Conservation (phyloP, 352 stramenopile species). For the Phytophthora sp. region DNA sequence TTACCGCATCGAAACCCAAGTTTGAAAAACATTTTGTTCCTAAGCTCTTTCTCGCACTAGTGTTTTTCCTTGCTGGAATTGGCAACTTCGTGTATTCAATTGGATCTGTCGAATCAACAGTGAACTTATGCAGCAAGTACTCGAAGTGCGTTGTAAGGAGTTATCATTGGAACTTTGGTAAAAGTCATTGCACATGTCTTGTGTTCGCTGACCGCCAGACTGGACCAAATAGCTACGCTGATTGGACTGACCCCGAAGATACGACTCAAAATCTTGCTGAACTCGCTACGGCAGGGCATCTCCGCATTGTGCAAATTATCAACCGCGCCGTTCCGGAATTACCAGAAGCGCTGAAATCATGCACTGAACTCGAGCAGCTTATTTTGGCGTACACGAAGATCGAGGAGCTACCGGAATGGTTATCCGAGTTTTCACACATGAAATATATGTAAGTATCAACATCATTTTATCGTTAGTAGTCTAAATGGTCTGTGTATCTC, state of each 20-base stretch:
- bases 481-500: background rate
- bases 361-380: slow-evolving; percentile 30
- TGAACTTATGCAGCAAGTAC: slow-evolving; percentile 25
- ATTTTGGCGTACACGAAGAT: slow-evolving; percentile 41
- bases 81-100: slow-evolving; percentile 31
- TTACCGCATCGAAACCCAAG: background rate
- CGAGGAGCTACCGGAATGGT: slow-evolving; percentile 20
- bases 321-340: slow-evolving; percentile 37
- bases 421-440: slow-evolving; percentile 27
- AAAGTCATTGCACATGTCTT: slow-evolving; percentile 22
- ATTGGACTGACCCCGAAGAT: slow-evolving; percentile 43
- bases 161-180: slow-evolving; percentile 39
- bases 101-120: slow-evolving; percentile 24
- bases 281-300: slow-evolving; percentile 30
- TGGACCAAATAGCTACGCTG: slow-evolving; percentile 23
- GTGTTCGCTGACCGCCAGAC: slow-evolving; percentile 37
- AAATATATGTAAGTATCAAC: slow-evolving; percentile 37
- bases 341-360: slow-evolving; percentile 30
- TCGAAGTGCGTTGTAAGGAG: slow-evolving; percentile 31
- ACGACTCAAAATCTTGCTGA: slow-evolving; percentile 22
- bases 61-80: slow-evolving; percentile 26
- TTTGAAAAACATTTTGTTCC: slow-evolving; percentile 1
- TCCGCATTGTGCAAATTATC: slow-evolving; percentile 46
- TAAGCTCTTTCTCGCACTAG: slow-evolving; percentile 27
- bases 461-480: background rate